Evolutionary conservation across 805 yeast genomes (phyloP).

Genomic region (Saccharomycopsis sp.): DNA sequence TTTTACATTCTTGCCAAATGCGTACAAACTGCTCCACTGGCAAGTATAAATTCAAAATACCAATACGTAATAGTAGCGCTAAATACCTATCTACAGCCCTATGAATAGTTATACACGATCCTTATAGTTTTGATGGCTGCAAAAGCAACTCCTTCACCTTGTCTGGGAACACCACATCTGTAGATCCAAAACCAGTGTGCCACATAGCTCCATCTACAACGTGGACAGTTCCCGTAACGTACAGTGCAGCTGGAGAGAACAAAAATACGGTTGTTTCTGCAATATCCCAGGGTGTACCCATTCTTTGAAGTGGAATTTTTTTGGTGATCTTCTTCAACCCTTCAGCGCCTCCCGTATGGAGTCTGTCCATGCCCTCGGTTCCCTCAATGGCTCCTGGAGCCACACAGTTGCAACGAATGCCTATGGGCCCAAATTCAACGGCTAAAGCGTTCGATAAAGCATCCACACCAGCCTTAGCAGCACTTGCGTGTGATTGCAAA

Average conservation of each 20-base stretch:
- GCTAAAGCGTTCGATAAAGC: constrained; percentile 79
- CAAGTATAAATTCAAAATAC: no score
- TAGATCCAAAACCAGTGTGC: constrained; percentile 55
- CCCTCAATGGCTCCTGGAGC: constrained; percentile 89
- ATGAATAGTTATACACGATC: background rate
- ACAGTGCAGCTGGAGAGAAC: constrained; percentile 76
- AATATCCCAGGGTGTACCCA: constrained; percentile 54
- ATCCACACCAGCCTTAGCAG: constrained; percentile 95
- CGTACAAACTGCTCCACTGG: no score
- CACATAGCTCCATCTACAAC: constrained; percentile 91
- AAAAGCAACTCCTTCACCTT: constrained; percentile 28
- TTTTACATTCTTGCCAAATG: no score
- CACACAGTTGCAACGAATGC: constrained; percentile 73
- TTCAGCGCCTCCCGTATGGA: constrained; percentile 38
- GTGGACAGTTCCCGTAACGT: constrained; percentile 67
- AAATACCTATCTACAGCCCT: no score
- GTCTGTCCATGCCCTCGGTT: constrained; percentile 78
- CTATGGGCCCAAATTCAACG: constrained; percentile 87
- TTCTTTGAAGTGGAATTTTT: constrained; percentile 44
- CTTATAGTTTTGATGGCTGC: constrained; percentile 33
- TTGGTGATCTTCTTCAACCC: constrained; percentile 30
- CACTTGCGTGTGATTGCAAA: constrained; percentile 83
- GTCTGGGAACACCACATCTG: constrained; percentile 38
- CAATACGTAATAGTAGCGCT: no score
- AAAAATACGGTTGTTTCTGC: constrained; percentile 82